Percentiles rank a stretch among this genome's conserved stretches.
Conservation (phyloP, 495 filamentous ascomycete genomes). For the Ascodesmis nigricans region DNA sequence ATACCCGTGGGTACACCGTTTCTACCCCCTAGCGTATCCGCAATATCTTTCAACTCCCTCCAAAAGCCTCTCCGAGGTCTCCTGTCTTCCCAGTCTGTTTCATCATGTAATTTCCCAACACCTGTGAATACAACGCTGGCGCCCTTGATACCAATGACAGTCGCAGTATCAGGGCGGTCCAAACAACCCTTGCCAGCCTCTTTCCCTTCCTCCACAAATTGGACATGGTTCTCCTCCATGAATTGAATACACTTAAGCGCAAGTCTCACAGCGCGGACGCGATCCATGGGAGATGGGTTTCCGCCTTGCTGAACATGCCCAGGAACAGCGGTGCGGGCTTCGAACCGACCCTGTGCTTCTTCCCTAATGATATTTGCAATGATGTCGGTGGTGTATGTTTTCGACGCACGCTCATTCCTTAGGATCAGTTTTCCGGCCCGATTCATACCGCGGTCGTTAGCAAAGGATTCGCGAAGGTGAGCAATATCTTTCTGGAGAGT, state of each 20-base stretch:
- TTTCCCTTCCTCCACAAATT: conserved; percentile 36
- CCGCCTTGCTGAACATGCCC: conserved; percentile 96
- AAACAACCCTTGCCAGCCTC: conserved; percentile 19
- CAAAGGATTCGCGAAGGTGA: conserved; percentile 68
- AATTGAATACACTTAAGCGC: conserved; percentile 82
- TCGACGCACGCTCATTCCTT: conserved; percentile 76
- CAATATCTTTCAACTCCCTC: conserved; percentile 55
- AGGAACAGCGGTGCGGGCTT: conserved; percentile 78
- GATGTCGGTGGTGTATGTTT: conserved; percentile 74
- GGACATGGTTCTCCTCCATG: conserved; percentile 47
- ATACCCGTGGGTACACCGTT: conserved; percentile 8
- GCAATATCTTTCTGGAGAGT: conserved; percentile 85
- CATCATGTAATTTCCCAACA: conserved; percentile 50
- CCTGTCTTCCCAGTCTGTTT: conserved; percentile 78
- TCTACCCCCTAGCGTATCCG: conserved; percentile 60
- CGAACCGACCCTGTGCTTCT: conserved; percentile 78
- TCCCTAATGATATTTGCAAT: conserved; percentile 90
- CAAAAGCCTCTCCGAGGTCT: conserved; percentile 74
- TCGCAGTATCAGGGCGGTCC: conserved; percentile 42
- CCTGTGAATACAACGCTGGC: conserved; percentile 69
- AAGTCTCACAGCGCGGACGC: conserved; percentile 73
- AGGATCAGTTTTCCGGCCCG: conserved; percentile 86
- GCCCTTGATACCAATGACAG: conserved; percentile 82
- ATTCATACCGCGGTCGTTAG: conserved; percentile 66
- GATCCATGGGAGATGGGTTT: conserved; percentile 84